Conservation (phyloP, 2,329 filamentous ascomycete species). For the Trichoderma sp. region DNA sequence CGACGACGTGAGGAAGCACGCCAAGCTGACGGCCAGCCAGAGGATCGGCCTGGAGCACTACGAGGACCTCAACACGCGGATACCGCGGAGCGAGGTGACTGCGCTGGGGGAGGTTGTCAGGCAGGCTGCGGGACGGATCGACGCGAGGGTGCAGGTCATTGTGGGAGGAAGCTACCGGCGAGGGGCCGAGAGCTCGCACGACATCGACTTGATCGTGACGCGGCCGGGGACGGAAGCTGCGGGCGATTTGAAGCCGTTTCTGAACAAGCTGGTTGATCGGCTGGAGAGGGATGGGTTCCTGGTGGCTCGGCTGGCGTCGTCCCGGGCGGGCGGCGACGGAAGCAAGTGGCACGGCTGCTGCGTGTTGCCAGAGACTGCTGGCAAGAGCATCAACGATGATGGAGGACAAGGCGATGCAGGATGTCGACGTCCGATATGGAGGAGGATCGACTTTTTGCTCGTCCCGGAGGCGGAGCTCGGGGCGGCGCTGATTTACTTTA, state of each 20-base stretch:
- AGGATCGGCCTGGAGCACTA: conserved; percentile 77
- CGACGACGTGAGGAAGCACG: conserved; percentile 66
- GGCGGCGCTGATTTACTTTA: conserved; percentile 91
- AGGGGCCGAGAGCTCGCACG: conserved; percentile 71
- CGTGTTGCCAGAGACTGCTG: conserved; percentile 56
- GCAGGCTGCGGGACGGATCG: conserved; percentile 59
- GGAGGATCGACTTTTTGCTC: conserved; percentile 80
- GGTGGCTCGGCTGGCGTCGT: conserved; percentile 66
- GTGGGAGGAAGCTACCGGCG: conserved; percentile 85
- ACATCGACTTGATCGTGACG: conserved; percentile 85
- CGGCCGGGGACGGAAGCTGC: conserved; percentile 59
- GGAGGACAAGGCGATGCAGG: conserved; percentile 23
- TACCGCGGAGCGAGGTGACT: conserved; percentile 75
- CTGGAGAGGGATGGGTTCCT: conserved; percentile 68
- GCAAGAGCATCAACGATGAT: conserved; percentile 38
- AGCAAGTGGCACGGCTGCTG: conserved; percentile 91
- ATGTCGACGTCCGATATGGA: conserved; percentile 59
- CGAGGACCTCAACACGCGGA: conserved; percentile 74
- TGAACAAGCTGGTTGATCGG: conserved; percentile 63
- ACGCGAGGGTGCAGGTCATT: conserved; percentile 67
- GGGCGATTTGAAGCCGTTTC: conserved; percentile 61
- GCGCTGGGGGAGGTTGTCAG: conserved; percentile 68
- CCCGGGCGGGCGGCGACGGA: conserved; percentile 52
- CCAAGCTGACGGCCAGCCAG: conserved; percentile 69
- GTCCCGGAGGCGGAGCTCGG: conserved; percentile 80